phyloP scores from a whole-genome alignment of 495 filamentous ascomycete species.

The Entonaema liquescens region DNA sequence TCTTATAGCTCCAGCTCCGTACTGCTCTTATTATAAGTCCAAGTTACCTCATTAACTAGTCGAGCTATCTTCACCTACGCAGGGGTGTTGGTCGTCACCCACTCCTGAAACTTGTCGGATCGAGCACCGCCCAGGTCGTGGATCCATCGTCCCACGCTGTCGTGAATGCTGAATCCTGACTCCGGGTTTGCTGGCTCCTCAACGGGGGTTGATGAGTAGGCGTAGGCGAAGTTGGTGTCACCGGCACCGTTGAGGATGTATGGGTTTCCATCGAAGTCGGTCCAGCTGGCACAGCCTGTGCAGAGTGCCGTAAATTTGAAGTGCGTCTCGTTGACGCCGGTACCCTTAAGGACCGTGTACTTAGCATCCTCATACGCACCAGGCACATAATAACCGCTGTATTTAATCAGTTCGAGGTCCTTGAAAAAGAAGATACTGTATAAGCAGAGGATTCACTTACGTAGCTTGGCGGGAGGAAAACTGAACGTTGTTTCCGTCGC shows the following conservation, averaged over 20 bases:
- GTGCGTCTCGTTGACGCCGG: slow-evolving; percentile 56
- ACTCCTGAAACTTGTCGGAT: slow-evolving; percentile 42
- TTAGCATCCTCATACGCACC: slow-evolving; percentile 45
- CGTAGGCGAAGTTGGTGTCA: slow-evolving; percentile 52
- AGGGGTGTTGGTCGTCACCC: slow-evolving; percentile 42
- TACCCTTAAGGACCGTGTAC: slow-evolving; percentile 55
- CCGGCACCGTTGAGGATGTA: slow-evolving; percentile 49
- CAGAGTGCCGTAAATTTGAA: slow-evolving; percentile 56
- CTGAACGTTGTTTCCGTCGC: slow-evolving; percentile 50
- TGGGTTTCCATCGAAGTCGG: slow-evolving; percentile 52
- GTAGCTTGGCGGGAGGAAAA: slow-evolving; percentile 54
- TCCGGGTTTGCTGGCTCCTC: slow-evolving; percentile 47
- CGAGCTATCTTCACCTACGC: slow-evolving; percentile 28
- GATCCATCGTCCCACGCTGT: slow-evolving; percentile 55
- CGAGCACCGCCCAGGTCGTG: slow-evolving; percentile 48
- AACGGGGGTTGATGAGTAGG: slow-evolving; percentile 48
- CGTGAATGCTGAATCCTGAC: slow-evolving; percentile 56
- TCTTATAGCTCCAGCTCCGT: slow-evolving; percentile 38
- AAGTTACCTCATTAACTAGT: slow-evolving; percentile 12
- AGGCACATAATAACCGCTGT: slow-evolving; percentile 57
- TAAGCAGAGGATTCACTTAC: slow-evolving; percentile 40
- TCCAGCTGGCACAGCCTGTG: slow-evolving; percentile 55
- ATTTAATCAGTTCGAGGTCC: slow-evolving; percentile 4
- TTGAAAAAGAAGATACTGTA: background rate
- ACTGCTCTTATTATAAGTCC: slow-evolving; percentile 37